A percentile compares a stretch with the other conserved stretches of the same genome.
phyloP scores from a whole-genome alignment of 2,329 filamentous ascomycete species.

The Huntiella bhutanensis region DNA sequence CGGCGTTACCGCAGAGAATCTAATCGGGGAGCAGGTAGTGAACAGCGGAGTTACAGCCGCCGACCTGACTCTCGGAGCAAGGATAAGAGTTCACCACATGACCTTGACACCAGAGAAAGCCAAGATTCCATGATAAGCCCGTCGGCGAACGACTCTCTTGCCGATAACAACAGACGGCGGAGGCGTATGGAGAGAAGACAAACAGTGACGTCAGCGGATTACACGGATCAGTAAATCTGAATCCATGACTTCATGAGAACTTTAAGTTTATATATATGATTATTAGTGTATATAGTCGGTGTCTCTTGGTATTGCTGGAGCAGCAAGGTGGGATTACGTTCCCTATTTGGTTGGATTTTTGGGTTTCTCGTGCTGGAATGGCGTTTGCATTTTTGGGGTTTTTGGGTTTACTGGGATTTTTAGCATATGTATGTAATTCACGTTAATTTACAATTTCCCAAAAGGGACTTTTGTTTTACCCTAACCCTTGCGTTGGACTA shows the following conservation, averaged over 20 bases:
- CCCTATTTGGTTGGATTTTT: neutral
- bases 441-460: too few relatives aligned
- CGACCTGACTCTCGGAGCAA: constrained; percentile 28
- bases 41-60: constrained; percentile 4
- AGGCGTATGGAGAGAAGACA: constrained; percentile 34
- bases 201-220: constrained; percentile 16
- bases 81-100: constrained; percentile 44
- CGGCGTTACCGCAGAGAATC: constrained; percentile 32
- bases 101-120: constrained; percentile 29
- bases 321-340: neutral
- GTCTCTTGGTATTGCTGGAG: neutral
- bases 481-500: too few relatives aligned
- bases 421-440: too few relatives aligned
- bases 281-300: neutral
- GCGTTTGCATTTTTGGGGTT: neutral
- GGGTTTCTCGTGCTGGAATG: neutral
- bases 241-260: too few relatives aligned
- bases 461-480: too few relatives aligned
- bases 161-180: constrained; percentile 31
- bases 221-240: neutral
- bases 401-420: neutral
- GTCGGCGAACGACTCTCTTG: constrained; percentile 23
- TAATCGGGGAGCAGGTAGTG: constrained; percentile 4
- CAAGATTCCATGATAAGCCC: constrained; percentile 30
- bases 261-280: neutral